phyloP scores from a whole-genome alignment of 345 rosid species.

The Arabis hirsuta region DNA sequence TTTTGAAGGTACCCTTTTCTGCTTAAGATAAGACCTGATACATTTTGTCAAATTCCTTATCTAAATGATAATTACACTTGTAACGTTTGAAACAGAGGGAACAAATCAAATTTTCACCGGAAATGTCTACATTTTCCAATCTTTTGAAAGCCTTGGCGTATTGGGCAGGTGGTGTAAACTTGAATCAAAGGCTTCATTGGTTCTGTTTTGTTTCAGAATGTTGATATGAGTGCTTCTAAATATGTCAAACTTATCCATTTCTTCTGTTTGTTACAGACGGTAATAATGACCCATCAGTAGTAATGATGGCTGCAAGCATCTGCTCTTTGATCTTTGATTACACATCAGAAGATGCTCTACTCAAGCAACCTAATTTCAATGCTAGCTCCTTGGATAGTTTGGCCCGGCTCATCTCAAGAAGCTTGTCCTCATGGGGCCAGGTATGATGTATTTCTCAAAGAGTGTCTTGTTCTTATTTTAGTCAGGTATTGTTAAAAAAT shows the following conservation, averaged over 20 bases:
- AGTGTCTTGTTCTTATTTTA: not conserved
- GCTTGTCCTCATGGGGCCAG: conserved; percentile 58
- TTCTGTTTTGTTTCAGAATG: conserved; percentile 12
- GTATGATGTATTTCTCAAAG: conserved; percentile 33
- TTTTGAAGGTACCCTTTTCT: conserved; percentile 67
- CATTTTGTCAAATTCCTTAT: not conserved
- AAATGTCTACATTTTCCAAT: conserved; percentile 46
- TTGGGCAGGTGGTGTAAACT: conserved; percentile 67
- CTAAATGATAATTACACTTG: not conserved
- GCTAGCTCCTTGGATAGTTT: conserved; percentile 48
- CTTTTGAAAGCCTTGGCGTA: conserved; percentile 65
- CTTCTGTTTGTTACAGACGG: conserved; percentile 49
- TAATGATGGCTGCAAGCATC: conserved; percentile 84
- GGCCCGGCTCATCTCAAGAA: conserved; percentile 56
- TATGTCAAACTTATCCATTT: not conserved
- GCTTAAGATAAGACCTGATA: conserved; percentile 7
- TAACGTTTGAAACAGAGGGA: conserved; percentile 53
- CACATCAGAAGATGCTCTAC: conserved; percentile 76
- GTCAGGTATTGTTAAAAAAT: not conserved
- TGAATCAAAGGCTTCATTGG: not conserved
- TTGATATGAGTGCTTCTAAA: conserved; percentile 12
- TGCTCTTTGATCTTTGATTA: conserved; percentile 67
- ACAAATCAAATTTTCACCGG: conserved; percentile 51
- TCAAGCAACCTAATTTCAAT: conserved; percentile 53
- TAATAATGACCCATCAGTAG: conserved; percentile 51